Conservation (phyloP, 225 moss, liverwort and hornwort genomes). For the Straminergon stramineum region DNA sequence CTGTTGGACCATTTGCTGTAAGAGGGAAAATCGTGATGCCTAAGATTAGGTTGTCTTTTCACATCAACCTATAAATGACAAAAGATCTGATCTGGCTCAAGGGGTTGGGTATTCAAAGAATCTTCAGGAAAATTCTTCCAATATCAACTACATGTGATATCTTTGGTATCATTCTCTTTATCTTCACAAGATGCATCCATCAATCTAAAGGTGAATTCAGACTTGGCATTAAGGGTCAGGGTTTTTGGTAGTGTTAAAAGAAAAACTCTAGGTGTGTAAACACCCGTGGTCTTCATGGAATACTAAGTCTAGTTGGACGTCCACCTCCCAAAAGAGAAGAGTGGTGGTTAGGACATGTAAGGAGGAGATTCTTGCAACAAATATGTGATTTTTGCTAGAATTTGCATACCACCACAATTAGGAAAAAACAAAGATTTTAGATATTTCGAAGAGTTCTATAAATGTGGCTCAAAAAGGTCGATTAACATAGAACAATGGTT, state of each 20-base stretch:
- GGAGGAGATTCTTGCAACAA: too few relatives aligned
- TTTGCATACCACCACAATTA: too few relatives aligned
- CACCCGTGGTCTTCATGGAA: not conserved
- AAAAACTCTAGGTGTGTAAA: accelerated
- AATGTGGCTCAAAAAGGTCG: too few relatives aligned
- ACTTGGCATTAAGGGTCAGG: too few relatives aligned
- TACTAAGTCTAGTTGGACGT: accelerated
- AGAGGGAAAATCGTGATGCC: not conserved
- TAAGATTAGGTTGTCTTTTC: not conserved
- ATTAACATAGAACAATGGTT: too few relatives aligned
- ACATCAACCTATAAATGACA: not conserved
- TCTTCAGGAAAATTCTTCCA: not conserved
- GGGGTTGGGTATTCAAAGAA: not conserved
- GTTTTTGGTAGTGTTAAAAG: accelerated
- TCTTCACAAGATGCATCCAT: not conserved
- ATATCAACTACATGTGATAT: not conserved
- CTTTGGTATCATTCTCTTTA: not conserved
- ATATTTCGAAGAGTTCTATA: too few relatives aligned
- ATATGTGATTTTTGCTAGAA: too few relatives aligned
- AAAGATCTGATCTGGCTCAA: too few relatives aligned
- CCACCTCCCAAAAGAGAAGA: too few relatives aligned
- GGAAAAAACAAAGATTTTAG: too few relatives aligned
- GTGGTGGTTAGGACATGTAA: not conserved
- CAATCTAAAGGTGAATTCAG: not conserved
- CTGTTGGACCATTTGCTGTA: not conserved